Conservation (phyloP, 192 early-diverging fungal genomes). For the Rhizoclosmatium sp. region DNA sequence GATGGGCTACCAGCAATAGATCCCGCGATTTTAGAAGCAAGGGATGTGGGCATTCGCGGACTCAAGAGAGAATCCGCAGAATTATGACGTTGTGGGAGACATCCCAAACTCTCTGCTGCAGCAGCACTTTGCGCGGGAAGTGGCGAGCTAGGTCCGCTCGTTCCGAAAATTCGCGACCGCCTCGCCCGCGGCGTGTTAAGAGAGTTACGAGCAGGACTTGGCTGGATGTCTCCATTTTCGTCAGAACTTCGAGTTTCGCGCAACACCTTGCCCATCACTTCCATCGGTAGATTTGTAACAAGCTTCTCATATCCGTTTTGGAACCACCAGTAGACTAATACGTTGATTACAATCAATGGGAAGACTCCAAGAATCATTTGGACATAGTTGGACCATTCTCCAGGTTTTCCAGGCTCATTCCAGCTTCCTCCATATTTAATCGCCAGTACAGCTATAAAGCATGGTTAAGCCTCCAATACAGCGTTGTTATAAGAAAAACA, state of each 20-base stretch:
- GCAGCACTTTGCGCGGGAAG: background rate
- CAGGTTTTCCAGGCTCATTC: slow-evolving; percentile 26
- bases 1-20: background rate
- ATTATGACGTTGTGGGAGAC: too few species aligned
- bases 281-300: slow-evolving; percentile 52
- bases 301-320: slow-evolving; percentile 58
- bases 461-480: slow-evolving; percentile 37
- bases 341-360: slow-evolving; percentile 52
- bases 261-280: slow-evolving; percentile 54
- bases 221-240: background rate
- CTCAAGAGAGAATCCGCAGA: background rate
- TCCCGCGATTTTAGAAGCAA: background rate
- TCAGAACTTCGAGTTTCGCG: slow-evolving; percentile 25
- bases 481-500: background rate
- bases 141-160: background rate
- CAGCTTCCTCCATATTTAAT: slow-evolving; percentile 44
- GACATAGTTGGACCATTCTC: slow-evolving; percentile 29
- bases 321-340: slow-evolving; percentile 53
- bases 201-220: background rate
- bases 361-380: slow-evolving; percentile 55
- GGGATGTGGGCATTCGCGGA: background rate
- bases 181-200: background rate
- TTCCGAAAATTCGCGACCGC: slow-evolving; percentile 20
- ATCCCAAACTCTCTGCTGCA: slow-evolving; percentile 16
- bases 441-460: slow-evolving; percentile 62